Conservation (phyloP, 495 filamentous ascomycete species). For the Opeltia flavorubescens region DNA sequence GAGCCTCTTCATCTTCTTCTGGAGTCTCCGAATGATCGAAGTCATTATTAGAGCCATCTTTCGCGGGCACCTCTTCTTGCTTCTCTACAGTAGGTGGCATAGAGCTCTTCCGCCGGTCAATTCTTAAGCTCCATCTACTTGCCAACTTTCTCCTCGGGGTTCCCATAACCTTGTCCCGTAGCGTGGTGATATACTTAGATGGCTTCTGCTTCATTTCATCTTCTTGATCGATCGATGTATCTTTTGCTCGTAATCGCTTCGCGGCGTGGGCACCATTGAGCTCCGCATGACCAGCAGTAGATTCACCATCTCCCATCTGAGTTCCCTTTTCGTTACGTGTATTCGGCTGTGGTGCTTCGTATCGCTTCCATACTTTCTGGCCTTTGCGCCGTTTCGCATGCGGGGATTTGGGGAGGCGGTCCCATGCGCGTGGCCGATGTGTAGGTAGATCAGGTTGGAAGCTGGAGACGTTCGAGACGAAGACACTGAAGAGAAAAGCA, state of each 20-base stretch:
- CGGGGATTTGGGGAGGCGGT: slow-evolving; percentile 40
- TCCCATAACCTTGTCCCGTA: slow-evolving; percentile 6
- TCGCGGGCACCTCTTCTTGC: not conserved
- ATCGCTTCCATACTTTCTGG: slow-evolving; percentile 40
- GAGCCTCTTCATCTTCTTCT: not conserved
- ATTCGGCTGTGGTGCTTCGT: slow-evolving; percentile 18
- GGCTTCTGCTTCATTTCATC: slow-evolving; percentile 19
- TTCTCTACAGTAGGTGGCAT: not conserved
- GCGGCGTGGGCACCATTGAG: slow-evolving; percentile 23
- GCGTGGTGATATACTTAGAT: slow-evolving; percentile 9
- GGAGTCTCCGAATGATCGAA: not conserved
- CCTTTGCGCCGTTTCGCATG: slow-evolving; percentile 28
- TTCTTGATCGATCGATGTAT: slow-evolving; percentile 29
- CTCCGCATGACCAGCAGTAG: slow-evolving; percentile 2
- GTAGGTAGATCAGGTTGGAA: slow-evolving; percentile 29
- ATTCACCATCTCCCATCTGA: not conserved
- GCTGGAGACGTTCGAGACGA: not conserved
- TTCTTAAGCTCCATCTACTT: not conserved
- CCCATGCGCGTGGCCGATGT: slow-evolving; percentile 33
- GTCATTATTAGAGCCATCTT: not conserved
- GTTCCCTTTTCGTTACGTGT: not conserved
- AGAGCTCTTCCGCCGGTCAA: not conserved
- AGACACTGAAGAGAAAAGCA: not conserved
- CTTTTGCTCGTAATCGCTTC: slow-evolving; percentile 29
- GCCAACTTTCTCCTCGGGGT: slow-evolving; percentile 26